phyloP scores from a whole-genome alignment of 2,329 filamentous ascomycete species.

The Xylariales sp. region DNA sequence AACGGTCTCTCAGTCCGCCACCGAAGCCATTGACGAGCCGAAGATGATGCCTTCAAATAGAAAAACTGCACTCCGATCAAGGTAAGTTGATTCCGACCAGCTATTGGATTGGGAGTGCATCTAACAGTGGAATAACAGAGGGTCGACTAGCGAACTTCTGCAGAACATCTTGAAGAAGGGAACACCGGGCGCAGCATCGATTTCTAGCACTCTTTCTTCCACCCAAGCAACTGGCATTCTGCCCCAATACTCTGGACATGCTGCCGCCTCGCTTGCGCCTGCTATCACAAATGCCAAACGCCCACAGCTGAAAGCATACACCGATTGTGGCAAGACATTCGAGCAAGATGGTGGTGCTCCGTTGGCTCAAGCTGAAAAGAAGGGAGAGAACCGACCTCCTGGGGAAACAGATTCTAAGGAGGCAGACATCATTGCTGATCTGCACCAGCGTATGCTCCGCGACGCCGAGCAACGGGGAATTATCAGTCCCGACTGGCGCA shows the following conservation, averaged over 20 bases:
- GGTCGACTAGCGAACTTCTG: constrained; percentile 40
- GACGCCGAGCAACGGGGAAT: constrained; percentile 25
- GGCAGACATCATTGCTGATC: constrained; percentile 22
- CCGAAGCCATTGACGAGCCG: constrained; percentile 9
- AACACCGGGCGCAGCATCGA: constrained; percentile 40
- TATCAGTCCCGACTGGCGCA: constrained; percentile 21
- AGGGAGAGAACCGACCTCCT: constrained; percentile 42
- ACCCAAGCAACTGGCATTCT: constrained; percentile 51
- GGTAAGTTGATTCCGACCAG: constrained; percentile 15
- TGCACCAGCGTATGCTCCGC: constrained; percentile 24
- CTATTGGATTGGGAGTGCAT: neutral
- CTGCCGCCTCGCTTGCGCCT: constrained; percentile 45
- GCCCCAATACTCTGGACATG: constrained; percentile 48
- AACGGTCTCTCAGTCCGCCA: constrained; percentile 8
- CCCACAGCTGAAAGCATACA: constrained; percentile 20
- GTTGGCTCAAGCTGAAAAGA: constrained; percentile 26
- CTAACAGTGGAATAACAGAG: constrained; percentile 27
- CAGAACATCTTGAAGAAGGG: constrained; percentile 47
- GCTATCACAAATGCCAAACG: constrained; percentile 33
- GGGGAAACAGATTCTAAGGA: constrained; percentile 23
- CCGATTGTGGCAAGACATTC: constrained; percentile 18
- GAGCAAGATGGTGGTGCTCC: constrained; percentile 13
- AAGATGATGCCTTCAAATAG: constrained; percentile 12
- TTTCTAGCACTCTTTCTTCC: constrained; percentile 46
- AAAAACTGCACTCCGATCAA: too few relatives aligned